Conservation (phyloP, 2,329 filamentous ascomycete species). For the Dactylonectria estremocensis region DNA sequence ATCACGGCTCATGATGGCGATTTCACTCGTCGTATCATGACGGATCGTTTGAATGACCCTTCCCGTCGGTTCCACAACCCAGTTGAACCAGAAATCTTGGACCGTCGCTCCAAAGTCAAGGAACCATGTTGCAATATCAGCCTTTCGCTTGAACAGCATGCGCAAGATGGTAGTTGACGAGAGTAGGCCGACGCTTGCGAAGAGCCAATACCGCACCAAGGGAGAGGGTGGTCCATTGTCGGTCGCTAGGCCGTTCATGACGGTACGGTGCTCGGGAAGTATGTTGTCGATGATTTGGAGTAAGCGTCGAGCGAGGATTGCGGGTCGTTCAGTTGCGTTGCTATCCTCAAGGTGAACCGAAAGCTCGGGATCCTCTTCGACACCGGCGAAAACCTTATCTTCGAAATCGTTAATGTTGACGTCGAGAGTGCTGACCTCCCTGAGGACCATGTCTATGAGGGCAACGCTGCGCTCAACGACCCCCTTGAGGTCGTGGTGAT, state of each 20-base stretch:
- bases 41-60: conserved; percentile 93
- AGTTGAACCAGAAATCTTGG: conserved; percentile 95
- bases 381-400: conserved; percentile 74
- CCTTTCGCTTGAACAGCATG: conserved; percentile 80
- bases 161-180: conserved; percentile 91
- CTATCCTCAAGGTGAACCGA: conserved; percentile 66
- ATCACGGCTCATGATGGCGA: conserved; percentile 95
- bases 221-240: conserved; percentile 82
- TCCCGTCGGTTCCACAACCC: conserved; percentile 88
- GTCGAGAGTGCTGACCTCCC: conserved; percentile 77
- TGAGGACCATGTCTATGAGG: conserved; percentile 88
- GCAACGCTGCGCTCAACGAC: conserved; percentile 85
- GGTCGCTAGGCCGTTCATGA: conserved; percentile 69
- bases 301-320: conserved; percentile 77
- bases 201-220: conserved; percentile 91
- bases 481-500: conserved; percentile 73
- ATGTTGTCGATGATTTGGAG: conserved; percentile 77
- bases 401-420: conserved; percentile 75
- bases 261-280: conserved; percentile 76
- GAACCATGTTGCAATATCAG: conserved; percentile 86
- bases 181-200: conserved; percentile 77
- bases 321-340: conserved; percentile 63
- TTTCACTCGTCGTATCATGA: conserved; percentile 92
- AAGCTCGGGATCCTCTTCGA: conserved; percentile 73
- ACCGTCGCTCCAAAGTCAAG: conserved; percentile 83